Evolutionary conservation across 495 filamentous ascomycete genomes (phyloP), one percentile per base, ranked within the genome.

Genomic region (Daldinia decipiens): DNA sequence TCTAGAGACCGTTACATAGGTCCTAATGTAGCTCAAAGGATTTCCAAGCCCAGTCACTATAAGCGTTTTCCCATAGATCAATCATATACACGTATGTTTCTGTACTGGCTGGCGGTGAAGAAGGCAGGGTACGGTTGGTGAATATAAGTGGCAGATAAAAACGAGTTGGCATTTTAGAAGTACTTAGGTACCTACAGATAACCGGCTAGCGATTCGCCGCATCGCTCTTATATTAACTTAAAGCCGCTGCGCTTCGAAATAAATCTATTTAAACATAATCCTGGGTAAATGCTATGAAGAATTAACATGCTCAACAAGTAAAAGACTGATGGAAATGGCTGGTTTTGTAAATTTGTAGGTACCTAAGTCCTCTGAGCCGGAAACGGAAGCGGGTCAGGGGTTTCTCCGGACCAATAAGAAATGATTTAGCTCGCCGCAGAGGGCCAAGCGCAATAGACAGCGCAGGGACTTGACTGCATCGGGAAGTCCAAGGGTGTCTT

Each of bases 361-460:
- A 57, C 38, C n/a, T 40, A 45, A 39, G 55, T 66, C 55, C 53
- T 60, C 51, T 65, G 57, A 65, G 60, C 74, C 69, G 72, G 68
- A 70, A 62, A 50, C 70, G 75, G 68, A 65, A 59, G 62, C 75
- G 75, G 75, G 75, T 45, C 59, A 77, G 68, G 11, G 65, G 65
- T 77, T 77, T 75, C 67, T 68, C 75, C 75, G 73, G n/a, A 32
- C 75, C 75, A 77, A 77, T 77, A 31, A 75, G n/a, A 62, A 13
- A 4, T 0, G 9, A 4, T 15, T 9, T 27, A 50, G 13, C 17
- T 53, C 29, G 56, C 34, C 45, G 45, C 54, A 58, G 65, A 71
- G 65, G 62, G 64, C 59, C 60, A 64, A 65, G 59, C 59, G 50
- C 65, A 26, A 66, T 60, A 64, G 67, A 65, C 60, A 39, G 61